Conservation (phyloP, 805 yeast species). For the Candida easanensis region DNA sequence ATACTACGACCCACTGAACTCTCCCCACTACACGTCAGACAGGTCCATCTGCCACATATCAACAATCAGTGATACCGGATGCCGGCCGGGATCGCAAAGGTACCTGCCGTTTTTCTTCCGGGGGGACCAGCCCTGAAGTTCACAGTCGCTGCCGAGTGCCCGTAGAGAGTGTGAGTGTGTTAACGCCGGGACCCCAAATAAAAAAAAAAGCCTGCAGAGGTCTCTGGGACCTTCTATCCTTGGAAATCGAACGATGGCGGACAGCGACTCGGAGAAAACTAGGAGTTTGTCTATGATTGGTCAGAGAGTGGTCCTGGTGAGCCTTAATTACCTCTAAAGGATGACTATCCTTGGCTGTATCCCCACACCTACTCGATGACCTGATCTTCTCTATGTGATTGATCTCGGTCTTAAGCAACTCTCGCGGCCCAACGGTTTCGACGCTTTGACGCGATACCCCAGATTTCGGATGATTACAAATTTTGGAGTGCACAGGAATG, state of each 20-base stretch:
- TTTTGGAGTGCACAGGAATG: neutral
- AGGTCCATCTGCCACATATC: no score
- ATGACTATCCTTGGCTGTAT: no score
- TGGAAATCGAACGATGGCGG: neutral
- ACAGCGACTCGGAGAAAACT: neutral
- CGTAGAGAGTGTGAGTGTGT: neutral
- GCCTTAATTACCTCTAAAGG: neutral
- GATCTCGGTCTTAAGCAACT: conserved; percentile 6
- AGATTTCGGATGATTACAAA: conserved; percentile 7
- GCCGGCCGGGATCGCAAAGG: neutral
- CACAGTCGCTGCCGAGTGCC: neutral
- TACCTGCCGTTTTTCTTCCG: no score
- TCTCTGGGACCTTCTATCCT: neutral
- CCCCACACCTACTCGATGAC: no score
- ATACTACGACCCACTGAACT: no score
- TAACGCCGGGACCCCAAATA: conserved; percentile 1
- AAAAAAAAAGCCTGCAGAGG: neutral
- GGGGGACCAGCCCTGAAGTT: neutral
- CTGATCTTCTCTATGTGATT: no score
- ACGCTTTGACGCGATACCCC: conserved; percentile 5
- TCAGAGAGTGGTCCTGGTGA: neutral
- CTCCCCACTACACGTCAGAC: neutral
- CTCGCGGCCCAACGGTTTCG: conserved; percentile 3
- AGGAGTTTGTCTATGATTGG: neutral
- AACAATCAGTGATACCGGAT: neutral